Evolutionary conservation across 352 stramenopile species (phyloP), one percentile per base, ranked within the genome.

Genomic region (Phytophthora brassicae): DNA sequence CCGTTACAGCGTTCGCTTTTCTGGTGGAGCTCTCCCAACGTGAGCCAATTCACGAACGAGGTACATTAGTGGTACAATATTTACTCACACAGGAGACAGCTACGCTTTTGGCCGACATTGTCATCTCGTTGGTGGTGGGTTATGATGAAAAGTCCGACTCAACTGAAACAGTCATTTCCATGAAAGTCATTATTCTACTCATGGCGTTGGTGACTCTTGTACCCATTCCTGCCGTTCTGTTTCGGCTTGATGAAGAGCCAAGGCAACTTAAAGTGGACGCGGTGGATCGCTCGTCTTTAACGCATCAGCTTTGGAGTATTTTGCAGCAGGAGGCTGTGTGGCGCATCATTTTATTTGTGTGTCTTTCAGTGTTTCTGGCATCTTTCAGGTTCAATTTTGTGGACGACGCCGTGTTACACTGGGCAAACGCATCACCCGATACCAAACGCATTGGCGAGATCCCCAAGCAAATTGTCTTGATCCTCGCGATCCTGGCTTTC

Each of bases 21-120:
- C 48, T 89, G 23, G 76, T 92, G 38, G 84, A 92, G 61, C 62
- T 90, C 4, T 92, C 84, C n/a, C 80, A 92, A 49, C 79, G 80
- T 7, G 81, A 92, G 43, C 77, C 75, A 19, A 86, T 92, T 64
- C 81, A 90, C 55, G 81, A 90, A 44, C 81, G 84, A 5, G 84
- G 81, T 2, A 81, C 63, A 6, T 49, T 89, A 31, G 46, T 90
- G 54, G 70, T 92, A 45, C 77, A 89, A 56, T 92, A 88, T 64
- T 49, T 89, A n/a, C 63, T 86, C 24, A 84, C 72, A 13, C 71
- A 82, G 41, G 68, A 88, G 52, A 43, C 64, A 2, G 72, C 82
- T 17, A 81, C 74, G 19, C 42, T 88, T 13, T 29, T 84, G 14
- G 68, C 74, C 1, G 51, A 76, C 28, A 73, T 83, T 53, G 55